Base-by-base conservation (phyloP, 2,329 filamentous ascomycete genomes). In the Erysiphe pulchra region DNA sequence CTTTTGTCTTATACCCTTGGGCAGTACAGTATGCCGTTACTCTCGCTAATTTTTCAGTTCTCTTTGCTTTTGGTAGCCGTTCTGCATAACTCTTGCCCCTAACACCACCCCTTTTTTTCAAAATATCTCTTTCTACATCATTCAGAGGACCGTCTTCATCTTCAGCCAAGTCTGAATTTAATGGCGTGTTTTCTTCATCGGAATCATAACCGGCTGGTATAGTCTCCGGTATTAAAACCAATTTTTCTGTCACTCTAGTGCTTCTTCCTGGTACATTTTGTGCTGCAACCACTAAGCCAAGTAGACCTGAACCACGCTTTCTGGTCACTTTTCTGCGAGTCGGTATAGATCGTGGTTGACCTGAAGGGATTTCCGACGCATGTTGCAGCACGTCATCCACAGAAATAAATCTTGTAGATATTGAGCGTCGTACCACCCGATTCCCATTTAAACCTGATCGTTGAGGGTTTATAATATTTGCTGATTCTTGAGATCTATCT, bases 11-110 rank as follows among this genome's bases (percentile, higher is more conserved):
- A 64, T 86, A 95, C 8, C 80, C 82, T 60, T 94, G 83, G 0
- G 90, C 87, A 0, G 85, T 95, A 61, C 87, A 95, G 61, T 95
- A 98, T 11, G 90, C 90, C 47, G 90, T 98, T 46, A 95, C 73
- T 49, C 90, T 72, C 31, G 87, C 78, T 48, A 98, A 66, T 62
- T 90, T 90, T 54, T 93, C 83, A 12, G 82, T 79, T 47, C 90
- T 70, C 57, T 87, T 75, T 18, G 80, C 71, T 62, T 98, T 98
- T 40, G 90, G 84, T 49, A 95, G 62, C 43, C 90, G 73, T 63
- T 98, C 90, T 6, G 90, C 90, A 61, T 93, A 93, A 57, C 81
- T 93, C 66, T 93, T 95, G 46, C 85, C 73, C 44, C 63, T 68
- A 47, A 67, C 73, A 46, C 66, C 74, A 53, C 70, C 80, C 47